These are phyloP conservation scores for Amanita pseudoporphyria DNA, from an alignment of 768 basidiomycete species.

Conservation along the genomic window DNA sequence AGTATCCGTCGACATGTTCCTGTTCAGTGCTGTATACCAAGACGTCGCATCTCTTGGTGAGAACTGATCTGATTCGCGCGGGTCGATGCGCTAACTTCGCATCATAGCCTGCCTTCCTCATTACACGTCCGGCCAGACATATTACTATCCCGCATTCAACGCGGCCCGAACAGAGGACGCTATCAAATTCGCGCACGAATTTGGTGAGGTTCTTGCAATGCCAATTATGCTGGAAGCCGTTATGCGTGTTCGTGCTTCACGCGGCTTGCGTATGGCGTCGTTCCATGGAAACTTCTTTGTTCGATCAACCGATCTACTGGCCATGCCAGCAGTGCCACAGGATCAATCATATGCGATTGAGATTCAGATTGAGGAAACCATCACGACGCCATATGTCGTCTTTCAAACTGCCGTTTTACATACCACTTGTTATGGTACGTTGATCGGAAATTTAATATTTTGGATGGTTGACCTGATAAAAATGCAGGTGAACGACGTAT, in stretches of 20 bases:
- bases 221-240: constrained; percentile 96
- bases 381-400: constrained; percentile 86
- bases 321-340: constrained; percentile 93
- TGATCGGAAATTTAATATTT: neutral
- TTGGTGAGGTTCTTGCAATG: constrained; percentile 86
- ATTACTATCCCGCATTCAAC: constrained; percentile 98
- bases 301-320: constrained; percentile 90
- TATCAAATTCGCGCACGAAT: constrained; percentile 96
- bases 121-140: constrained; percentile 97
- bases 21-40: constrained; percentile 89
- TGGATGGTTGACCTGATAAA: neutral
- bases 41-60: constrained; percentile 90
- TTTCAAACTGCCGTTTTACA: constrained; percentile 93
- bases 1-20: constrained; percentile 98
- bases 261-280: constrained; percentile 90
- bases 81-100: neutral
- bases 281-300: constrained; percentile 99
- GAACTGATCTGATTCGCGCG: constrained; percentile 11
- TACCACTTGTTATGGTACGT: constrained; percentile 78
- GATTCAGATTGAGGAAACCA: constrained; percentile 89
- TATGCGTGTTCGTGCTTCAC: constrained; percentile 95
- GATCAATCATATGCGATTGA: constrained; percentile 97
- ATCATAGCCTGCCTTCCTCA: constrained; percentile 78
- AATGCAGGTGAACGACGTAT: constrained; percentile 70
- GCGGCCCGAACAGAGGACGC: constrained; percentile 92